These are phyloP conservation scores for Scopulariopsis brevicaulis DNA, from an alignment of 2,329 filamentous ascomycete genomes.

Conservation along the genomic window DNA sequence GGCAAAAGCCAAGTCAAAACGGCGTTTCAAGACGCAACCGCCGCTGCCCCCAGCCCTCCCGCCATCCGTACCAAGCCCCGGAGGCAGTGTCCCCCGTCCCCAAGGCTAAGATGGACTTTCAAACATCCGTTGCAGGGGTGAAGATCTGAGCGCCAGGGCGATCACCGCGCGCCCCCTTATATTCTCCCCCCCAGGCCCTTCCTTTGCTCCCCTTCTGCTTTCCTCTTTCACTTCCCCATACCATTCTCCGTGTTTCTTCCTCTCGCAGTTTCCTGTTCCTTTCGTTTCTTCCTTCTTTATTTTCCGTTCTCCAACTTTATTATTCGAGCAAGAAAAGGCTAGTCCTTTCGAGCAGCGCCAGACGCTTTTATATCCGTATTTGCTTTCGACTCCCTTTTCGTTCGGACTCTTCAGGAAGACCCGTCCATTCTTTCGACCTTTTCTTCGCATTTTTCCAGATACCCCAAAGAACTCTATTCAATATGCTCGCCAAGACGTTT, in stretches of 20 bases:
- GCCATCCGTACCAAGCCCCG: slow-evolving; percentile 4
- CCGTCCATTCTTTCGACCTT: slow-evolving; percentile 2
- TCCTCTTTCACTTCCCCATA: slow-evolving; percentile 13
- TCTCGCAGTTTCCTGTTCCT: slow-evolving; percentile 8
- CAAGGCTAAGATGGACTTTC: slow-evolving; percentile 1
- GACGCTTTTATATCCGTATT: slow-evolving; percentile 22
- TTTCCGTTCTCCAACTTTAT: not conserved
- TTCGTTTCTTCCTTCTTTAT: slow-evolving; percentile 9
- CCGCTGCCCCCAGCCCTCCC: not conserved
- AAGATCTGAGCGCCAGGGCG: slow-evolving; percentile 4
- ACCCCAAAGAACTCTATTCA: slow-evolving; percentile 15
- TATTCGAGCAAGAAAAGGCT: slow-evolving; percentile 22
- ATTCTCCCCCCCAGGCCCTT: slow-evolving; percentile 22
- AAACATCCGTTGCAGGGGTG: slow-evolving; percentile 5
- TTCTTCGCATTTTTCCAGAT: slow-evolving; percentile 8
- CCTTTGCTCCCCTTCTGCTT: slow-evolving; percentile 8
- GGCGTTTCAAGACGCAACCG: slow-evolving; percentile 4
- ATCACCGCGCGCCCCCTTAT: slow-evolving; percentile 21
- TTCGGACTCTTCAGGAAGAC: not conserved
- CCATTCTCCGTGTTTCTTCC: slow-evolving; percentile 16
- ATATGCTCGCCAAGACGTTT: slow-evolving; percentile 41
- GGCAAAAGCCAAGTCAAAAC: slow-evolving; percentile 2
- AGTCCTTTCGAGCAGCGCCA: slow-evolving; percentile 36
- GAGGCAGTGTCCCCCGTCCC: not conserved
- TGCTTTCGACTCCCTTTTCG: not conserved